Base-by-base conservation (phyloP, 225 moss, liverwort and hornwort species). In the Polytrichum commune region DNA sequence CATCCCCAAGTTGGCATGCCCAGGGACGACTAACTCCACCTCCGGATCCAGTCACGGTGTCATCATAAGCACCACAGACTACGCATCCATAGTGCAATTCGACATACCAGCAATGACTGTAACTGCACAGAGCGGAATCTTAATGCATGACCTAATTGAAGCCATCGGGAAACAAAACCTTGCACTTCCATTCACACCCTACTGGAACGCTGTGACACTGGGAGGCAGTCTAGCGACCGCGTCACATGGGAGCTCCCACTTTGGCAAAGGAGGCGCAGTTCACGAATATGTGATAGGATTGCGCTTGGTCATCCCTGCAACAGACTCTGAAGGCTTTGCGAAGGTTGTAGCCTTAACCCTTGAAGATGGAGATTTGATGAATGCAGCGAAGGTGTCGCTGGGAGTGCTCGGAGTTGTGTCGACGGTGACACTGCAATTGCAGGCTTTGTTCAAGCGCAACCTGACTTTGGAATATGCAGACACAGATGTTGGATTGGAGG, bases 41-140 rank as follows among this genome's bases (percentile, higher is more conserved):
- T 46, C 13, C 60, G 60, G 60, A 24, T 60, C 60, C 9, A 16
- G 57, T 18, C 38, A 65, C 6, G 79, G 81, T 13, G 19, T 83
- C 10, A 68, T 78, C 35, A 62, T 87, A 56, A 89, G 91, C 78
- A 82, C 89, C 16, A 33, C 24, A 25, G 60, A 84, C 18, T 80
- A 82, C 54, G 55, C 55, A 1, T 10, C 32, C 9, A 35, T 74
- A 8, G 25, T 89, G 4, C 4, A 5, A 16, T 55, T 86, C 46
- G 64, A 91, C 53, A 22, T 23, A 0, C 1, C 3, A 20, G 27
- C 8, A 5, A 46, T 19, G 63, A 83, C 84, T 3, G 73, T 84
- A 9, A 84, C 82, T 1, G 76, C 18, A 0, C 73, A 91, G 68
- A 71, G 84, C 19, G 91, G 91, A 8, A 86, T 91, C 70, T 74